Percentiles rank a stretch among this genome's conserved stretches.
Conservation (phyloP, 1,139 yeast genomes). For the Saccharomyces hybrid region DNA sequence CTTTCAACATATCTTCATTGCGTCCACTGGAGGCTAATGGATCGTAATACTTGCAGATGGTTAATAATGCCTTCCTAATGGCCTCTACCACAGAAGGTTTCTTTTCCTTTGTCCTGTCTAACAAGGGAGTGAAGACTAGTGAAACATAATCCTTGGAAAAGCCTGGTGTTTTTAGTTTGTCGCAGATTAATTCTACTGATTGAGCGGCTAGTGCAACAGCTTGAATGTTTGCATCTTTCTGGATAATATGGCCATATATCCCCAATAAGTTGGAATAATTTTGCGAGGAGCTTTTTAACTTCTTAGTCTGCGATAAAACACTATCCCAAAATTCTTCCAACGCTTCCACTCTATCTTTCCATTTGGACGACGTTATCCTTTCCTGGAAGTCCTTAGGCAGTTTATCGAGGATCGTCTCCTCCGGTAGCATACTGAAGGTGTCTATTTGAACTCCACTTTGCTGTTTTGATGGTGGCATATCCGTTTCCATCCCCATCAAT, state of each 20-base stretch:
- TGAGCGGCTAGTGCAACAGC: conserved; percentile 79
- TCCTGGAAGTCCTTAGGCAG: conserved; percentile 56
- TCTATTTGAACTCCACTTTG: conserved; percentile 35
- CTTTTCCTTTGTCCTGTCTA: conserved; percentile 85
- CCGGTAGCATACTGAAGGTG: conserved; percentile 48
- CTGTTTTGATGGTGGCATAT: conserved; percentile 10
- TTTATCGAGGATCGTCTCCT: conserved; percentile 55
- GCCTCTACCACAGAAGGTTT: conserved; percentile 73
- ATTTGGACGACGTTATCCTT: conserved; percentile 54
- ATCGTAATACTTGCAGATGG: conserved; percentile 39
- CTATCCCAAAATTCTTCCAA: conserved; percentile 56
- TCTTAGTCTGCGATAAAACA: conserved; percentile 40
- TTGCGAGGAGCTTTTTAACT: conserved; percentile 42
- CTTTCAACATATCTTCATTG: conserved; percentile 51
- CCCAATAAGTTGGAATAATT: conserved; percentile 61
- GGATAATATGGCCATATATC: conserved; percentile 58
- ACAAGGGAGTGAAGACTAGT: conserved; percentile 50
- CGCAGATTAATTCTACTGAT: conserved; percentile 54
- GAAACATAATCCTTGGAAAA: conserved; percentile 45
- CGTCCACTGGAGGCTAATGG: conserved; percentile 29
- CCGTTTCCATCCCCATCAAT: conserved; percentile 35
- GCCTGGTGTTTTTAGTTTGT: conserved; percentile 51
- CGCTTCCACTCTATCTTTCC: conserved; percentile 91
- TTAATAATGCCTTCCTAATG: conserved; percentile 55
- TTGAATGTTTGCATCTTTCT: conserved; percentile 80